Evolutionary conservation across 192 early-diverging fungal genomes (phyloP).

Genomic region (Coemansia sp.): DNA sequence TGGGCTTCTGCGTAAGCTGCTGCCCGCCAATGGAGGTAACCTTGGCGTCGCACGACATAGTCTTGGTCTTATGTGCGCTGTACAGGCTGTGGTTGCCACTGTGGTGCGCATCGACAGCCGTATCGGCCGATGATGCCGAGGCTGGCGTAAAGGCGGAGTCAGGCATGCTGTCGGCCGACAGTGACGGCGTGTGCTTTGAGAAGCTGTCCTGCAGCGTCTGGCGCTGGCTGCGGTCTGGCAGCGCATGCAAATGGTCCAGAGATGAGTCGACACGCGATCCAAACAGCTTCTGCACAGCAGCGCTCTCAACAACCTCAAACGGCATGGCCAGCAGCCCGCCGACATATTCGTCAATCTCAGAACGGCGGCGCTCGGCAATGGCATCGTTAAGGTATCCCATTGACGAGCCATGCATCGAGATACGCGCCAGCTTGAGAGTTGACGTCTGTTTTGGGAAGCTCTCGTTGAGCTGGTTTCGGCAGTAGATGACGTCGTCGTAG

Average conservation of each 20-base stretch:
- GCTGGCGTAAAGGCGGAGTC: conserved; percentile 33
- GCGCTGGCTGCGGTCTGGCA: conserved; percentile 8
- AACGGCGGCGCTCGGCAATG: conserved; percentile 62
- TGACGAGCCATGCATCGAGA: conserved; percentile 66
- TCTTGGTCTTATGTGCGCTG: conserved; percentile 13
- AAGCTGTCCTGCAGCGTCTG: conserved; percentile 2
- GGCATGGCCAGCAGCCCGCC: conserved; percentile 62
- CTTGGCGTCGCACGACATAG: conserved; percentile 52
- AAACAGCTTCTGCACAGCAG: conserved; percentile 44
- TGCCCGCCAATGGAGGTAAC: conserved; percentile 1
- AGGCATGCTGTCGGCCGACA: conserved; percentile 29
- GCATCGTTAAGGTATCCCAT: conserved; percentile 62
- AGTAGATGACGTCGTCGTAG: conserved; percentile 79
- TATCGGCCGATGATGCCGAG: conserved; percentile 40
- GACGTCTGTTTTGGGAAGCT: conserved; percentile 63
- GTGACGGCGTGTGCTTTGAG: conserved; percentile 29
- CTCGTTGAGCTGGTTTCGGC: conserved; percentile 67
- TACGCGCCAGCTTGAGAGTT: conserved; percentile 38
- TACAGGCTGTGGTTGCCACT: conserved; percentile 10
- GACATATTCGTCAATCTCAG: conserved; percentile 67
- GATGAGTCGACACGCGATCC: conserved; percentile 29
- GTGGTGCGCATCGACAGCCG: conserved; percentile 23
- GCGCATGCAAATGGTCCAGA: background rate
- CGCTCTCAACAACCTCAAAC: conserved; percentile 52
- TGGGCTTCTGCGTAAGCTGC: conserved; percentile 40